phyloP scores from a whole-genome alignment of 768 basidiomycete species.

The Hemileccinum rubropunctum region DNA sequence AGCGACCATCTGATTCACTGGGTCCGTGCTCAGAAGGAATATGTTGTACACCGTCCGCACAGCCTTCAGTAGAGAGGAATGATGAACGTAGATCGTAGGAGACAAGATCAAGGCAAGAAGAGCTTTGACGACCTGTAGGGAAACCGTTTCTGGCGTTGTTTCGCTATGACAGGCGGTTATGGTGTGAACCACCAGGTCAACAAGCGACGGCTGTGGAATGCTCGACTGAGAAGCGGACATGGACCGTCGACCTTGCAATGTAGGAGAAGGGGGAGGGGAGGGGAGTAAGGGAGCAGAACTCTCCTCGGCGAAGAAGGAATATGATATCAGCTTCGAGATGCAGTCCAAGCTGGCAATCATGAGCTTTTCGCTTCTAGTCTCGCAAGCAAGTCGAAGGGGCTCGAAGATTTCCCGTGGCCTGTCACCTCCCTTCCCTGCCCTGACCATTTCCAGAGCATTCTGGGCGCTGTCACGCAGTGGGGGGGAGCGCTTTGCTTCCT shows the following conservation, averaged over 20 bases:
- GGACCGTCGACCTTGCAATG: conserved; percentile 40
- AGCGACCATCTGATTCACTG: conserved; percentile 96
- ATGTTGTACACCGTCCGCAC: conserved; percentile 98
- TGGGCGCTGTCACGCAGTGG: conserved; percentile 84
- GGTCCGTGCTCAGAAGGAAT: conserved; percentile 85
- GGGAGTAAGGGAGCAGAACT: conserved; percentile 43
- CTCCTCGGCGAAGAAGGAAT: conserved; percentile 90
- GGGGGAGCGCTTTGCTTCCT: conserved; percentile 80
- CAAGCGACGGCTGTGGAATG: conserved; percentile 68
- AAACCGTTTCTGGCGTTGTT: conserved; percentile 84
- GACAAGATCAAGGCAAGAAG: conserved; percentile 88
- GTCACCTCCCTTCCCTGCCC: conserved; percentile 70
- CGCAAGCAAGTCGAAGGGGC: conserved; percentile 94
- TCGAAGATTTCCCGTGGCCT: conserved; percentile 88
- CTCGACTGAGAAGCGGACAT: conserved; percentile 45
- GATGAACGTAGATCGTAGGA: conserved; percentile 84
- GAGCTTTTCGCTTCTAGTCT: conserved; percentile 89
- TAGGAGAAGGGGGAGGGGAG: conserved; percentile 79
- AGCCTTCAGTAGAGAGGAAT: conserved; percentile 92
- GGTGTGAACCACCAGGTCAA: conserved; percentile 92
- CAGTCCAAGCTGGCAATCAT: conserved; percentile 98
- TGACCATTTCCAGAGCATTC: conserved; percentile 79
- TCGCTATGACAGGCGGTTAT: conserved; percentile 92
- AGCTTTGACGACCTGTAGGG: conserved; percentile 95
- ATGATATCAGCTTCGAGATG: conserved; percentile 94